A percentile compares a stretch with the other conserved stretches of the same genome.
Evolutionary conservation across 371 early-diverging fungal species (phyloP).

Genomic region (Mucor racemosus): DNA sequence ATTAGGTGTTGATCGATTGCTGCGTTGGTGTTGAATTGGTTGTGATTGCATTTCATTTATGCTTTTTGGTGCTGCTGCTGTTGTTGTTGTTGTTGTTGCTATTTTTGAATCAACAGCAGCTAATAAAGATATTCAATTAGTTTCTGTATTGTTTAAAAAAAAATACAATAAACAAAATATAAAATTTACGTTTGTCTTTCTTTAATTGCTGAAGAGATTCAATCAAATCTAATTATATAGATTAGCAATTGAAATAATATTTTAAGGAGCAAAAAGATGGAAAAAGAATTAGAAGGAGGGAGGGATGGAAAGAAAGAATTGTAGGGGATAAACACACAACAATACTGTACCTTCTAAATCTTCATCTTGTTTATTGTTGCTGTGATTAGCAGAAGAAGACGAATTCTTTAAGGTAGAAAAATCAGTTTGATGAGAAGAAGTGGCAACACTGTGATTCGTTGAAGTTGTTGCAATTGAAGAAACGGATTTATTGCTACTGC

Average conservation of each 20-base stretch:
- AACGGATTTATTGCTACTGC: not conserved
- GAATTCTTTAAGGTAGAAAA: not conserved
- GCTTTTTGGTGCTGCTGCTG: not conserved
- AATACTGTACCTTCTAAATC: constrained; percentile 12
- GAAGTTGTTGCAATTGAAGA: constrained; percentile 6
- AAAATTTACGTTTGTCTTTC: constrained; percentile 9
- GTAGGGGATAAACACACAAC: not conserved
- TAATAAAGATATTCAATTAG: not conserved
- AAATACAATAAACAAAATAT: not conserved
- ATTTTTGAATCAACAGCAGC: not conserved
- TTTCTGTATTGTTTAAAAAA: not conserved
- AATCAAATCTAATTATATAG: constrained; percentile 8
- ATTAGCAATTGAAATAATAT: not conserved
- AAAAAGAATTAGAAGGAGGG: not conserved
- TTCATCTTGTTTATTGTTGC: constrained; percentile 8
- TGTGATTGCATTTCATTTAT: not conserved
- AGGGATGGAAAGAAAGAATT: not conserved
- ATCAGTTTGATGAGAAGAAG: constrained; percentile 15
- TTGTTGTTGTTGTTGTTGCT: not conserved
- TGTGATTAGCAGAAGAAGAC: not conserved
- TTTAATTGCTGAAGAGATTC: constrained; percentile 10
- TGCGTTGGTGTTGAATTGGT: not conserved
- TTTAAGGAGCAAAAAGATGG: not conserved
- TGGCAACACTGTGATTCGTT: not conserved
- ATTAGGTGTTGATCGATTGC: constrained; percentile 4